Evolutionary conservation across 2,329 filamentous ascomycete genomes (phyloP).

Genomic region (Chaetomiaceae sp.): DNA sequence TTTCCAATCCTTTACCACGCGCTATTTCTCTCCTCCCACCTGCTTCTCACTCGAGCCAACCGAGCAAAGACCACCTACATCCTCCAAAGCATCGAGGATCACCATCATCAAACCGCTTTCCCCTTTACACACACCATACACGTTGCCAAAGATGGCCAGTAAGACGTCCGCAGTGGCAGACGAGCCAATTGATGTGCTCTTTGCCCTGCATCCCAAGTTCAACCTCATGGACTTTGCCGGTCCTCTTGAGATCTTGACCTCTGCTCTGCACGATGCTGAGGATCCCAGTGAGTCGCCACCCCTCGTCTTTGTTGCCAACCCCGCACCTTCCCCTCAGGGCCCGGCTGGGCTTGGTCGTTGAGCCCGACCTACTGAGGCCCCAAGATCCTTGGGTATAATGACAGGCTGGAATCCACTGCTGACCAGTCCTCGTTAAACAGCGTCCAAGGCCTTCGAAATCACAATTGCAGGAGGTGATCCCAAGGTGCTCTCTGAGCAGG

Average conservation of each 20-base stretch:
- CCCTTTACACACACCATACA: neutral
- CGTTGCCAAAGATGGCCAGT: conserved; percentile 47
- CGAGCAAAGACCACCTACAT: neutral
- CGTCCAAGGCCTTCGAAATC: conserved; percentile 54
- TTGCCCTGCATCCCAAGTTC: conserved; percentile 58
- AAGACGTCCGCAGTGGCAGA: conserved; percentile 57
- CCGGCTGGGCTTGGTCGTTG: neutral
- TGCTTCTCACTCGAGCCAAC: neutral
- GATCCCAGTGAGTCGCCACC: conserved; percentile 44
- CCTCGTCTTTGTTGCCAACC: conserved; percentile 4
- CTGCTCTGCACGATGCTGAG: conserved; percentile 49
- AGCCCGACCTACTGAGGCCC: too few relatives aligned
- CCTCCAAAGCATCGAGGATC: neutral
- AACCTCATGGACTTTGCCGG: conserved; percentile 56
- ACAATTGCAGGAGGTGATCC: conserved; percentile 52
- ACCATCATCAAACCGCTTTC: neutral
- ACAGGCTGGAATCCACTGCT: conserved; percentile 7
- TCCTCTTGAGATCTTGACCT: conserved; percentile 48
- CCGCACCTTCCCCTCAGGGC: conserved; percentile 5
- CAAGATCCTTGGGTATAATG: neutral
- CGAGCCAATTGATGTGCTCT: conserved; percentile 56
- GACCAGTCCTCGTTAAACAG: conserved; percentile 32
- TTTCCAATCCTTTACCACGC: neutral
- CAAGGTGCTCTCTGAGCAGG: conserved; percentile 56
- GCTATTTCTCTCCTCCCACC: neutral